Conservation (phyloP, 2,329 filamentous ascomycete genomes). For the Reticulascus tulasneorum region DNA sequence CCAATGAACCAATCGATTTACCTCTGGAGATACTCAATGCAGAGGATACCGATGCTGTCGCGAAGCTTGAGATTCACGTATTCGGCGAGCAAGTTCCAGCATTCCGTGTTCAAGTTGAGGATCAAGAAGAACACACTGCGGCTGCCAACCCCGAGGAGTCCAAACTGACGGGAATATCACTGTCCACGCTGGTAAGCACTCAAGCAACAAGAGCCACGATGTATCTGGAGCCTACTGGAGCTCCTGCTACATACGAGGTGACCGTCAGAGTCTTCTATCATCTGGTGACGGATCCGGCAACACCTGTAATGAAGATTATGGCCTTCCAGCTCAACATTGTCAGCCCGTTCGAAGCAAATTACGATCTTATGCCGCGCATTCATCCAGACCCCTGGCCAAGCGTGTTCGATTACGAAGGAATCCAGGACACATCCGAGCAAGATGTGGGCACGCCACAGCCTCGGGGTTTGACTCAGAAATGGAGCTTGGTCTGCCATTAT, state of each 20-base stretch:
- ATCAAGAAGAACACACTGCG: conserved; percentile 28
- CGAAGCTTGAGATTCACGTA: conserved; percentile 65
- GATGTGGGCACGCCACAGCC: conserved; percentile 25
- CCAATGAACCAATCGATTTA: conserved; percentile 71
- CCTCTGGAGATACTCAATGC: conserved; percentile 71
- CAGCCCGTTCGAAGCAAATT: conserved; percentile 86
- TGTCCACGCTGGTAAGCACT: conserved; percentile 45
- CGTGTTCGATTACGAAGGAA: conserved; percentile 65
- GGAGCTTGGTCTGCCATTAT: conserved; percentile 70
- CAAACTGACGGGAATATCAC: conserved; percentile 34
- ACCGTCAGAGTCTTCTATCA: conserved; percentile 74
- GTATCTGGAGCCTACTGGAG: conserved; percentile 44
- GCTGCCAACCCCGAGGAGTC: conserved; percentile 34
- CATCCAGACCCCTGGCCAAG: conserved; percentile 81
- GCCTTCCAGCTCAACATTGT: conserved; percentile 68
- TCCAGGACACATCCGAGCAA: conserved; percentile 30
- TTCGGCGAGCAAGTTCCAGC: conserved; percentile 53
- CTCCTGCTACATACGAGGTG: conserved; percentile 59
- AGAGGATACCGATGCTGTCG: conserved; percentile 74
- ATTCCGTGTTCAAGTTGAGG: conserved; percentile 37
- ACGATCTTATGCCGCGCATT: conserved; percentile 77
- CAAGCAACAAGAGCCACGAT: conserved; percentile 42
- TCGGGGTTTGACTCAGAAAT: conserved; percentile 71
- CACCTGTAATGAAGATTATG: conserved; percentile 71
- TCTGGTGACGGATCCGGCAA: conserved; percentile 73